phyloP scores from a whole-genome alignment of 768 basidiomycete genomes.

The Pisolithus orientalis region DNA sequence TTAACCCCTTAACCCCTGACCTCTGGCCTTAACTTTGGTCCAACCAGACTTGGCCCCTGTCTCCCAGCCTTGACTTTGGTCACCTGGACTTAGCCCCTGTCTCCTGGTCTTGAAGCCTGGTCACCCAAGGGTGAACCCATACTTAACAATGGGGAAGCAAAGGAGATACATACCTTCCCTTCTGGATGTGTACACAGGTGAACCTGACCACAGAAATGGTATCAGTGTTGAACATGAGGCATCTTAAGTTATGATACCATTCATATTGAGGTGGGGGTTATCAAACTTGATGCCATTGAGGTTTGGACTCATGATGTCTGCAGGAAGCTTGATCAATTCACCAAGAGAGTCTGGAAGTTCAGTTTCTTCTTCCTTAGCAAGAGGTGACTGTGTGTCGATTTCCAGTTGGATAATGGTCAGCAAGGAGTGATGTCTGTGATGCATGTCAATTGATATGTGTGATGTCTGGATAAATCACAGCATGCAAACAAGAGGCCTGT shows the following conservation, averaged over 20 bases:
- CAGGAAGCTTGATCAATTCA: constrained; percentile 59
- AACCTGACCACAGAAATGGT: constrained; percentile 43
- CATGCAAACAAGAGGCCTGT: too few relatives aligned
- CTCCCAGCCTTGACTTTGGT: too few relatives aligned
- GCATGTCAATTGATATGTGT: too few relatives aligned
- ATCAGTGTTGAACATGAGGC: neutral
- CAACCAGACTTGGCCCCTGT: too few relatives aligned
- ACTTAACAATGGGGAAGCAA: too few relatives aligned
- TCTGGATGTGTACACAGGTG: constrained; percentile 99
- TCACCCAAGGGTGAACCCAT: too few relatives aligned
- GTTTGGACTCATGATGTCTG: constrained; percentile 76
- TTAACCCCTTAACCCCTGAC: too few relatives aligned
- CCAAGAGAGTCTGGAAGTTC: constrained; percentile 65
- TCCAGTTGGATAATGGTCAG: neutral
- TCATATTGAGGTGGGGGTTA: constrained; percentile 98
- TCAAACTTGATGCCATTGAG: constrained; percentile 97
- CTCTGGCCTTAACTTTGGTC: too few relatives aligned
- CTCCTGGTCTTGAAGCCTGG: too few relatives aligned
- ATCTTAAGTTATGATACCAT: constrained; percentile 75
- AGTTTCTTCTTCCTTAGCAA: constrained; percentile 78
- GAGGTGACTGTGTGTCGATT: constrained; percentile 46
- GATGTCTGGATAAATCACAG: too few relatives aligned
- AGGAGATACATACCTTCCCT: constrained; percentile 59
- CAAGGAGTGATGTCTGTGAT: too few relatives aligned
- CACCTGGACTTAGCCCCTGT: too few relatives aligned